A percentile compares a stretch with the other conserved stretches of the same genome.
These are phyloP conservation scores for Xylaria bambusicola DNA, from an alignment of 495 filamentous ascomycete species.

Conservation along the genomic window DNA sequence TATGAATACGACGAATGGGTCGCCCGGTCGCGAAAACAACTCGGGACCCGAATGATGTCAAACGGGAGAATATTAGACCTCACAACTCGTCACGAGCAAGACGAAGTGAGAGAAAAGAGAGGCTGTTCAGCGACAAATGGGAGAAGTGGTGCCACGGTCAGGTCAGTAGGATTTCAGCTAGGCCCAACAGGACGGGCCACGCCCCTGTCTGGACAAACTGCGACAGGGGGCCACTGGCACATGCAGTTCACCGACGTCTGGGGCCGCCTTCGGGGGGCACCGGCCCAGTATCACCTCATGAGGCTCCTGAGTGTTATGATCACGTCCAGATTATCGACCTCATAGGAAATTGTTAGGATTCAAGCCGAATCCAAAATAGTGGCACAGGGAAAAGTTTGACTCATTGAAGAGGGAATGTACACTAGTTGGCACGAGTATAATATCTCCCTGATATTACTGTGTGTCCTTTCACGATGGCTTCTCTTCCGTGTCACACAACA, in stretches of 20 bases:
- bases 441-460: too few relatives aligned
- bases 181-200: conserved; percentile 7
- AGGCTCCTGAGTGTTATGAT: conserved; percentile 7
- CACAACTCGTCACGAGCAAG: neutral
- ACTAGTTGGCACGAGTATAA: neutral
- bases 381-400: neutral
- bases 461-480: conserved; percentile 13
- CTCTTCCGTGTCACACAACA: conserved; percentile 1
- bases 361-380: neutral
- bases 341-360: conserved; percentile 2
- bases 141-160: conserved; percentile 12
- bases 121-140: neutral
- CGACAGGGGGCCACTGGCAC: neutral
- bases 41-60: neutral
- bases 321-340: neutral
- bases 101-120: conserved; percentile 1
- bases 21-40: conserved; percentile 9
- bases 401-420: neutral
- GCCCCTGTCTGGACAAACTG: neutral
- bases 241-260: neutral
- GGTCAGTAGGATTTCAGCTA: conserved; percentile 19
- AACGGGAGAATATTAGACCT: conserved; percentile 8
- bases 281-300: conserved; percentile 16
- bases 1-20: too few relatives aligned
- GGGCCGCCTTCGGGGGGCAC: conserved; percentile 6